Evolutionary conservation across 345 rosid genomes (phyloP), one percentile per base, ranked within the genome.

Genomic region (Gossypium herbaceum): DNA sequence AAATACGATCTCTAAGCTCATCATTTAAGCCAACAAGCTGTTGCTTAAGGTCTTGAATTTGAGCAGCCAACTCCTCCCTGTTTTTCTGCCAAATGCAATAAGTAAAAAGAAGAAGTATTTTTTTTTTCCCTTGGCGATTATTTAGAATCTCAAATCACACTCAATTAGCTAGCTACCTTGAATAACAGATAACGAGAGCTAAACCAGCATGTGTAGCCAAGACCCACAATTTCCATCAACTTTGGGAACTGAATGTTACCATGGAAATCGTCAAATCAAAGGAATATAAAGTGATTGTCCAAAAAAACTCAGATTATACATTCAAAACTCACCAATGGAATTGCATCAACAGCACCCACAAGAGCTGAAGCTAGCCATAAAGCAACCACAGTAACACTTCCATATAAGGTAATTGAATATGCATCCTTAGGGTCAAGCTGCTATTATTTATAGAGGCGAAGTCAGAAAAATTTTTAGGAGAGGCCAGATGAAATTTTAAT

Each of bases 141-240:
- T 17, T 74, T 47, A 8, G 39, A 63, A 44, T 52, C 16, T 48
- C 15, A 82, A 22, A 55, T 4, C 41, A 34, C 34, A 62, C 27
- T 5, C 8, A 20, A 9, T 3, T 15, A 17, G 39, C 48, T 15
- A 17, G 39, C 44, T 73, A 92, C 99, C 98, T 94, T 90, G 81
- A 90, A 94, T 15, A 94, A 79, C 79, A 94, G 85, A 78, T 88
- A 92, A 5, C 95, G 94, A 19, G 82, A 79, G 47, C 82, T 75
- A 83, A 90, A 92, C 99, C 99, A 94, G 73, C 85, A 44, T n/a
- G 94, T 77, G 85, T 88, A 94, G 79, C 91, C 94, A 39, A 94
- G 88, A 78, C 98, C 99, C 75, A 94, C 92, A 16, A 91, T 80
- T 87, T 94, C 96, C 93, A 94, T 78, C 39, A 94, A 72, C 87